phyloP scores from a whole-genome alignment of 2,329 filamentous ascomycete species.

The Sporothrix brunneoviolacea region DNA sequence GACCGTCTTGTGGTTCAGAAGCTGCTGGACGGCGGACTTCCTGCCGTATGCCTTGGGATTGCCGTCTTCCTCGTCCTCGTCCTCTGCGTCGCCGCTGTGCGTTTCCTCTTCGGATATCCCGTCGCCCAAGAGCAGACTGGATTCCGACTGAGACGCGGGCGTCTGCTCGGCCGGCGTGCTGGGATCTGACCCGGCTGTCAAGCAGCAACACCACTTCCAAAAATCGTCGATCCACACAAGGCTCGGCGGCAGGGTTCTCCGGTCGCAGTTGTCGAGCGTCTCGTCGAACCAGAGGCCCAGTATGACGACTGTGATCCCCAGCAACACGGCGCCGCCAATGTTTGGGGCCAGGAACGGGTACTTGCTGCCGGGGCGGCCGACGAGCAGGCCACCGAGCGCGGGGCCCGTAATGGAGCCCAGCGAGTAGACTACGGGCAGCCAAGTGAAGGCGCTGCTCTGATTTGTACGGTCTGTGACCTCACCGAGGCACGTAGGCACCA shows the following conservation, averaged over 20 bases:
- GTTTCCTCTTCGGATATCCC: too few species aligned
- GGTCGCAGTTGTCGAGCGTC: constrained; percentile 54
- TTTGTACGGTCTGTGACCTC: constrained; percentile 95
- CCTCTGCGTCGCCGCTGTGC: constrained; percentile 13
- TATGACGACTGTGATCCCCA: constrained; percentile 65
- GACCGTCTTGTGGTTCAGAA: constrained; percentile 76
- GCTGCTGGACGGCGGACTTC: constrained; percentile 37
- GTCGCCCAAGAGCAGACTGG: not conserved
- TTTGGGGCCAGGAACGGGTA: constrained; percentile 88
- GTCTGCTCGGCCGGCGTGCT: too few species aligned
- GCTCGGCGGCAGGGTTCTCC: constrained; percentile 16
- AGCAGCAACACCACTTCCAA: constrained; percentile 22
- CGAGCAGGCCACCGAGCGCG: constrained; percentile 78
- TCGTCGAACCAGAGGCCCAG: constrained; percentile 81
- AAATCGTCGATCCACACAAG: constrained; percentile 27
- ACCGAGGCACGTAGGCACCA: constrained; percentile 87
- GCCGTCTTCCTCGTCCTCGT: constrained; percentile 36
- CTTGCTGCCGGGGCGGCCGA: constrained; percentile 51
- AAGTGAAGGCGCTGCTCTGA: constrained; percentile 88
- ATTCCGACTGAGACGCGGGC: too few species aligned
- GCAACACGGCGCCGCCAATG: constrained; percentile 64
- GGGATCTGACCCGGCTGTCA: not conserved
- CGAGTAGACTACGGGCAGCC: constrained; percentile 92
- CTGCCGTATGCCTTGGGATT: constrained; percentile 25
- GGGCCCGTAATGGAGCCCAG: constrained; percentile 90